Percentiles rank a stretch among this genome's conserved stretches.
These are phyloP conservation scores for Psilocybe azurescens DNA, from an alignment of 768 basidiomycete species.

Conservation along the genomic window DNA sequence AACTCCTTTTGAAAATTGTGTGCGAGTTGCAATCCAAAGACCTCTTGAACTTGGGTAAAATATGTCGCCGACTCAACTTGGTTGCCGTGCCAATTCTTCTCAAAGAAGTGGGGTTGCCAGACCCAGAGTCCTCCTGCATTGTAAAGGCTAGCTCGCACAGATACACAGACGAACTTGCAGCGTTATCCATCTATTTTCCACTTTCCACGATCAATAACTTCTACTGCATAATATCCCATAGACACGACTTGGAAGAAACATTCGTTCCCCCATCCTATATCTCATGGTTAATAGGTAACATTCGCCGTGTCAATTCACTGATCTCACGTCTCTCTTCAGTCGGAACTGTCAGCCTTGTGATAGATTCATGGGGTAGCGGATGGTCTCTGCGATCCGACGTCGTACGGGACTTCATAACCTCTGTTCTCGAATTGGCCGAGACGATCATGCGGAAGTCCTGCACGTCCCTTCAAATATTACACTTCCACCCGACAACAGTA, in stretches of 20 bases:
- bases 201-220: constrained; percentile 13
- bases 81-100: constrained; percentile 15
- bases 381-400: not conserved
- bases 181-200: constrained; percentile 15
- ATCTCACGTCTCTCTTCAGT: constrained; percentile 16
- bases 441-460: constrained; percentile 2
- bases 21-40: constrained; percentile 1
- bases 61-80: constrained; percentile 17
- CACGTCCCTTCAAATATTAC: constrained; percentile 1
- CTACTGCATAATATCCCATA: constrained; percentile 14
- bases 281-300: constrained; percentile 13
- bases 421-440: constrained; percentile 1
- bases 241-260: constrained; percentile 8
- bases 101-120: constrained; percentile 2
- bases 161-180: constrained; percentile 17
- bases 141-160: constrained; percentile 13
- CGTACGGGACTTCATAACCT: not conserved
- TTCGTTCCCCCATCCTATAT: constrained; percentile 16
- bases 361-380: constrained; percentile 10
- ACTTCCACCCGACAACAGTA: not conserved
- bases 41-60: constrained; percentile 12
- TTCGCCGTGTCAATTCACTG: constrained; percentile 15
- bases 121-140: constrained; percentile 8
- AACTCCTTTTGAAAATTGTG: constrained; percentile 16
- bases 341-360: constrained; percentile 12